Conservation (phyloP, 306 rosid species). For the Sphenostylis stenocarpa region DNA sequence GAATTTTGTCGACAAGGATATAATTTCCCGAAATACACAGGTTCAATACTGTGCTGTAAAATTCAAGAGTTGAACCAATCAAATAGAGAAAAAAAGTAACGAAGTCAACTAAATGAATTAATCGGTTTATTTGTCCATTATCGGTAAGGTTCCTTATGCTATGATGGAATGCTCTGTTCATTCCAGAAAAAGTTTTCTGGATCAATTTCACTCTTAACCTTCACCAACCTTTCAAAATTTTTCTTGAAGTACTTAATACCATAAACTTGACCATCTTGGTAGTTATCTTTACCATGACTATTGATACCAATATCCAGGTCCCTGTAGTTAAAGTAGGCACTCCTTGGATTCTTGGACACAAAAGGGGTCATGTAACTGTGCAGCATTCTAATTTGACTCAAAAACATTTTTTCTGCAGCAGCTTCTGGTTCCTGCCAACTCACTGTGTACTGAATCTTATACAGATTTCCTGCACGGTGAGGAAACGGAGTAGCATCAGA, state of each 20-base stretch:
- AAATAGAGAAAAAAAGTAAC: neutral
- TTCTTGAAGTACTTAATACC: constrained; percentile 59
- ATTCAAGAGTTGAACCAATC: neutral
- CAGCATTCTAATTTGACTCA: constrained; percentile 48
- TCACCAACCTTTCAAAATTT: constrained; percentile 66
- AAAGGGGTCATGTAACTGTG: constrained; percentile 66
- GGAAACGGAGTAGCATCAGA: constrained; percentile 64
- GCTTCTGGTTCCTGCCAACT: constrained; percentile 48
- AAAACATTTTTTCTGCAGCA: constrained; percentile 25
- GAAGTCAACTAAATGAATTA: constrained; percentile 2
- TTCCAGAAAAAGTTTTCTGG: constrained; percentile 72
- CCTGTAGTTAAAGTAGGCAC: constrained; percentile 68
- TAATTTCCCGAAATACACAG: neutral
- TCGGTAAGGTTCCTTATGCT: constrained; percentile 19
- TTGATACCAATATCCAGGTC: constrained; percentile 77
- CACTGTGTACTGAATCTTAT: constrained; percentile 66
- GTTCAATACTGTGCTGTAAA: neutral
- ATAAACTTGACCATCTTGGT: constrained; percentile 54
- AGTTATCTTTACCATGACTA: constrained; percentile 38
- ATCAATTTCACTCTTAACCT: constrained; percentile 61
- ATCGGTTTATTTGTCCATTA: neutral
- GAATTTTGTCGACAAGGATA: neutral
- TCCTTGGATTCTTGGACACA: constrained; percentile 77
- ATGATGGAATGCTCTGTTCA: constrained; percentile 69
- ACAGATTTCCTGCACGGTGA: constrained; percentile 65